Base-by-base conservation (phyloP, 1,284 basidiomycete species). In the Laetiporus sulphureus region DNA sequence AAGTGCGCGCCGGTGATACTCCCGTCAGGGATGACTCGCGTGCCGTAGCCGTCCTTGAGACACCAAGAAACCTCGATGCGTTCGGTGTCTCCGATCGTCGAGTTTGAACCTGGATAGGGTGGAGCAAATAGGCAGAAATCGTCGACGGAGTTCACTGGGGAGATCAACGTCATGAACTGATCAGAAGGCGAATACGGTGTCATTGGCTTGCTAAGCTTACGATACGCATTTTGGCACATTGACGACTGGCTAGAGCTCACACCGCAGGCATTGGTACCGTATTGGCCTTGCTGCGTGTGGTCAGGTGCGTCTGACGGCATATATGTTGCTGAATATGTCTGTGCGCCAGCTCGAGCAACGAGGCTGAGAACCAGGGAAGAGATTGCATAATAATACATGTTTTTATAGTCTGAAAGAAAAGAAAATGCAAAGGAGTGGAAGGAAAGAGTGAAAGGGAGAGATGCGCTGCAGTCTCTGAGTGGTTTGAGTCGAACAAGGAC, bases 1-100 rank as follows among this genome's bases (percentile, higher is more conserved):
- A 79, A 80, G 58, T 87, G 85, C n/a, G 79, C 87, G 40, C 79
- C 78, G 15, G 65, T 69, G 56, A 91, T 77, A 13, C 84, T 66
- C 16, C 83, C 87, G 44, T 79, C 71, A 16, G 88, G 89, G 50
- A 92, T 88, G 46, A 88, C 60, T 33, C 83, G 79, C 4, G 81
- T 79, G 18, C 83, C 83, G 42, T 76, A 75, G 27, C 76, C 76
- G 45, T 65, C 74, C 66, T 80, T 73, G 24, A 68, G 67, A 57
- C 85, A 89, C 77, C 79, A 88, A 25, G 83, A 65, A 36, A 86
- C 79, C 53, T 79, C 74, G 41, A 78, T 68, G 39, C 73, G 74
- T 73, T 83, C 77, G 5, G 71, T 76, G 56, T 79, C 67, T 29
- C 72, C 75, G 45, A 81, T 75, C 29, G 58, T 61, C 30, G 75